Conservation (phyloP, 192 early-diverging fungal genomes). For the Dimargaris verticillata region DNA sequence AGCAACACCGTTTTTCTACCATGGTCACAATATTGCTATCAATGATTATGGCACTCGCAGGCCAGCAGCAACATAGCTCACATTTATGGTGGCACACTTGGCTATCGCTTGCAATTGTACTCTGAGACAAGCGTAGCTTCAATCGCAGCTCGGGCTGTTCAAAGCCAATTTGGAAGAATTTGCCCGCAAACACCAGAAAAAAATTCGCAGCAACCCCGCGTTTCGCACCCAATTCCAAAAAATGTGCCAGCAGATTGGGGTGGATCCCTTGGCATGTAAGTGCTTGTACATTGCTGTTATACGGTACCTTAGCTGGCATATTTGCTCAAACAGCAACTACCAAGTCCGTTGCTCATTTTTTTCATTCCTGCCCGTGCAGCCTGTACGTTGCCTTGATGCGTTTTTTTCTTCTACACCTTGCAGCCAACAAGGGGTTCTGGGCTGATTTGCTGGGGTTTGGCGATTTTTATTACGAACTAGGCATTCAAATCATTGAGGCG, state of each 20-base stretch:
- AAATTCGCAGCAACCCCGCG: conserved; percentile 70
- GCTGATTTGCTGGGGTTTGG: conserved; percentile 84
- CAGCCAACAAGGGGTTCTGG: conserved; percentile 92
- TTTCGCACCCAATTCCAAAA: conserved; percentile 81
- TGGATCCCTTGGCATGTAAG: conserved; percentile 84
- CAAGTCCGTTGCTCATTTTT: conserved; percentile 9
- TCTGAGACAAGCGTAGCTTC: conserved; percentile 26
- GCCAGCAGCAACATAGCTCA: not conserved
- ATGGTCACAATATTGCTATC: not conserved
- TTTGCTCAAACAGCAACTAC: not conserved
- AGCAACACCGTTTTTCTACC: not conserved
- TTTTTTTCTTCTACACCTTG: not conserved
- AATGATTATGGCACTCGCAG: not conserved
- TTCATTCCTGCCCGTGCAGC: not conserved
- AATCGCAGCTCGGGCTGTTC: conserved; percentile 50
- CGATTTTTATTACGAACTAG: conserved; percentile 94
- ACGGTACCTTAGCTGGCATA: not conserved
- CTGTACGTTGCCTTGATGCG: no score
- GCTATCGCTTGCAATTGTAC: not conserved
- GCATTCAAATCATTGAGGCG: conserved; percentile 80
- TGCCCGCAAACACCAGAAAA: conserved; percentile 65
- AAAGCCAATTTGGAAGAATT: conserved; percentile 74
- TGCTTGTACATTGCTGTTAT: not conserved
- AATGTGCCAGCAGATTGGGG: conserved; percentile 86
- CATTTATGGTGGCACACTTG: not conserved